Evolutionary conservation across 768 basidiomycete genomes (phyloP), one percentile per base, ranked within the genome.

Genomic region (Mycena leptocephala): DNA sequence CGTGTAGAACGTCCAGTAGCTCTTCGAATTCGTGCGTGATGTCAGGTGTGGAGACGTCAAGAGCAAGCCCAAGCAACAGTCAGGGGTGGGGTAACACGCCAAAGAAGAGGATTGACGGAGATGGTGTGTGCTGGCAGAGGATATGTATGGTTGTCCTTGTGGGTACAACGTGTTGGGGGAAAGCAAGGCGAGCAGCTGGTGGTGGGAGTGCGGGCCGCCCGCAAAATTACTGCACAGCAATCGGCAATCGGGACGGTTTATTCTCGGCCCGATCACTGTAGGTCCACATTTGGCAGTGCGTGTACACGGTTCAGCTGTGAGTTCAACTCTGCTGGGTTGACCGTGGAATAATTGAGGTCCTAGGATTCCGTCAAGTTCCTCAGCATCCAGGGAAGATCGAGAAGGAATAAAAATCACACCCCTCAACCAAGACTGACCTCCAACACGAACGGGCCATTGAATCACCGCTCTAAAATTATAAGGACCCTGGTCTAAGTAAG

Each of bases 241-340:
- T 70, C 43, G 43, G 69, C 30, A 46, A n/a, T n/a, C n/a, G n/a
- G n/a, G n/a, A 22, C 69, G 67, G 67, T 37, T 39, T 11, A 33
- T 56, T 26, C 18, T 68, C 67, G 67, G 67, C 55, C 67, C 67
- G 67, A 68, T 56, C 67, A 56, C 13, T 26, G 24, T 55, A 18
- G 55, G 28, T 56, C 28, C 55, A 13, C 5, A 20, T 30, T 56
- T 5, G 55, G 33, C 26, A 16, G 61, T 9, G 16, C 11, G 41
- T 39, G 7, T 20, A 32, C 0, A 3, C 48, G 41, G 20, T n/a
- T 46, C 24, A 20, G 5, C 18, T n/a, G 5, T 10, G n/a, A 30
- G 26, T 48, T 65, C 43, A 10, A 33, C 26, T 13, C 5, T 24
- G 14, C 10, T 5, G 7, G 18, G 22, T 8, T 30, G 26, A 16